Conservation (phyloP, 2,329 filamentous ascomycete species). For the Cordyceps pruinosa region DNA sequence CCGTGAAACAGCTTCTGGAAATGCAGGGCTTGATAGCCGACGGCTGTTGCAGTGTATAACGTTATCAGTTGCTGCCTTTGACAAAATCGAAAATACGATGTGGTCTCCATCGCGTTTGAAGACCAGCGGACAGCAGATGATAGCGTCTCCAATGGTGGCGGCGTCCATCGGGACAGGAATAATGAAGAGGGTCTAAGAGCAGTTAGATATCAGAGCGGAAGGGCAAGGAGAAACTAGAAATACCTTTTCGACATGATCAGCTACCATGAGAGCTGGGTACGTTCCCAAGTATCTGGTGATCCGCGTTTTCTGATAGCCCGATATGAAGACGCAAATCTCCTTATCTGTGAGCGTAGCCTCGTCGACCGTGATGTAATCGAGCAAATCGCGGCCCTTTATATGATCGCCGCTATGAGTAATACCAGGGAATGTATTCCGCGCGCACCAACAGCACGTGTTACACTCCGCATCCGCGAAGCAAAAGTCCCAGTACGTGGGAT, state of each 20-base stretch:
- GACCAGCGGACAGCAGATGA: slow-evolving; percentile 16
- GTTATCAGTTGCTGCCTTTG: slow-evolving; percentile 13
- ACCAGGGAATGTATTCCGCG: slow-evolving; percentile 9
- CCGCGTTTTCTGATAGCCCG: slow-evolving; percentile 11
- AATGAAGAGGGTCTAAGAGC: slow-evolving; percentile 14
- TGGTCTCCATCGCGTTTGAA: slow-evolving; percentile 14
- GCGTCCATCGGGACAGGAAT: slow-evolving; percentile 17
- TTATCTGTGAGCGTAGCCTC: slow-evolving; percentile 10
- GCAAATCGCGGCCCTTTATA: slow-evolving; percentile 7
- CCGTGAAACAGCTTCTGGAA: neutral
- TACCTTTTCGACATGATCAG: slow-evolving; percentile 17
- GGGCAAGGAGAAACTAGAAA: neutral
- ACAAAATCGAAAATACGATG: slow-evolving; percentile 14
- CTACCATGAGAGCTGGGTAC: slow-evolving; percentile 16
- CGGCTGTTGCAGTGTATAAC: neutral
- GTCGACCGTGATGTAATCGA: slow-evolving; percentile 13
- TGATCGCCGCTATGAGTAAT: slow-evolving; percentile 15
- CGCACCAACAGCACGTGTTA: slow-evolving; percentile 13
- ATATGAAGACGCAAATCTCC: slow-evolving; percentile 17
- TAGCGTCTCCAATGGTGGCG: slow-evolving; percentile 16
- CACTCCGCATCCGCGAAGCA: slow-evolving; percentile 14
- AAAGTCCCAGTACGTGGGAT: slow-evolving; percentile 16
- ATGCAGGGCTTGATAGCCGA: neutral
- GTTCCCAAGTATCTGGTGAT: slow-evolving; percentile 17
- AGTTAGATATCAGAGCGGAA: neutral